Conservation (phyloP, 2,329 filamentous ascomycete species). For the Fusarium paranaense region DNA sequence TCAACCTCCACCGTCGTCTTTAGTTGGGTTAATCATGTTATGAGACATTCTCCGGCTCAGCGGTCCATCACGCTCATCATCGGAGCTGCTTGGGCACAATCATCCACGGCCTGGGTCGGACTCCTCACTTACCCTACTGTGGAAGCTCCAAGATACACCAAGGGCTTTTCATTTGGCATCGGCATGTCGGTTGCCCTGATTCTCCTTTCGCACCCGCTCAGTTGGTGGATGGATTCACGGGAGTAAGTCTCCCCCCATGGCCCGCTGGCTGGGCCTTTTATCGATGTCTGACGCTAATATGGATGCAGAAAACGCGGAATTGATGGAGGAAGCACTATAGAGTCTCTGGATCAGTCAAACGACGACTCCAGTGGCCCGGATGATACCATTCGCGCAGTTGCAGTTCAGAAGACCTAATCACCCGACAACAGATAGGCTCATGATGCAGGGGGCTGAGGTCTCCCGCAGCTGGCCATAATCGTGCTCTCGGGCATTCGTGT, state of each 20-base stretch:
- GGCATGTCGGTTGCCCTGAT: slow-evolving; percentile 2
- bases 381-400: background rate
- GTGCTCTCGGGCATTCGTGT: too few species aligned
- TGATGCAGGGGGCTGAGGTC: too few species aligned
- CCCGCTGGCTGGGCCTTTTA: background rate
- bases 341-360: background rate
- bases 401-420: background rate
- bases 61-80: slow-evolving; percentile 62
- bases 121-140: slow-evolving; percentile 61
- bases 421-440: too few species aligned
- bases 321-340: background rate
- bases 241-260: background rate
- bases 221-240: background rate
- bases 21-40: slow-evolving; percentile 65
- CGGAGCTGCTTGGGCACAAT: slow-evolving; percentile 64
- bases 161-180: slow-evolving; percentile 53
- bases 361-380: background rate
- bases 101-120: slow-evolving; percentile 66
- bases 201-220: background rate
- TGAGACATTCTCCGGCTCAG: slow-evolving; percentile 59
- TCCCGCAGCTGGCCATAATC: too few species aligned
- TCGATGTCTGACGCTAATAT: background rate
- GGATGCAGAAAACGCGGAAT: background rate
- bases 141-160: slow-evolving; percentile 45
- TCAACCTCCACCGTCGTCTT: slow-evolving; percentile 67